Conservation (phyloP, 352 stramenopile genomes). For the Phytopythium montanum region DNA sequence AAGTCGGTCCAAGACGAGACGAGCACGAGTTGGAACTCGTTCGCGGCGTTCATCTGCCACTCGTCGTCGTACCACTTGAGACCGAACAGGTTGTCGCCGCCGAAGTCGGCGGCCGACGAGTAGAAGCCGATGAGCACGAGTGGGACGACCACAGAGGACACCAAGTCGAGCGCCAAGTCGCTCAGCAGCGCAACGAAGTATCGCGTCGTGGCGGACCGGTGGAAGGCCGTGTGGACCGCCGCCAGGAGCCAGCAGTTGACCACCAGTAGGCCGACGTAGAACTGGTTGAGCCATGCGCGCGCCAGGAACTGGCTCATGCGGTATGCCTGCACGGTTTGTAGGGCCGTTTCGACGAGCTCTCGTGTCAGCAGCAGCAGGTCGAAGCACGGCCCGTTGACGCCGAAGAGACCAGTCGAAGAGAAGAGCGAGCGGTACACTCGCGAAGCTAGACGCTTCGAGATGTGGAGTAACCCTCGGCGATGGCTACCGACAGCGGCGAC, state of each 20-base stretch:
- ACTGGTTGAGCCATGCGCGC: constrained; percentile 20
- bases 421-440: background rate
- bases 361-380: constrained; percentile 10
- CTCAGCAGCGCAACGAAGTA: constrained; percentile 9
- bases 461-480: no score
- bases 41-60: constrained; percentile 15
- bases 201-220: background rate
- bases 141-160: constrained; percentile 19
- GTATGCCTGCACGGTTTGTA: constrained; percentile 25
- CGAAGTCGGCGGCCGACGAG: constrained; percentile 9
- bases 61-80: constrained; percentile 20
- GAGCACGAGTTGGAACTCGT: constrained; percentile 28
- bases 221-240: constrained; percentile 9
- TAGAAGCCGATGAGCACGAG: constrained; percentile 12
- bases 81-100: background rate
- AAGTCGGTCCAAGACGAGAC: constrained; percentile 34
- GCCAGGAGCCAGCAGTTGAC: constrained; percentile 18
- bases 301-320: constrained; percentile 22
- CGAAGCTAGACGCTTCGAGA: background rate
- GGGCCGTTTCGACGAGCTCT: constrained; percentile 17
- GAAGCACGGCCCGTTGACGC: constrained; percentile 18
- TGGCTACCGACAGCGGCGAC: no score
- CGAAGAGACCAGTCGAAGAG: constrained; percentile 3
- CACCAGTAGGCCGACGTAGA: constrained; percentile 25
- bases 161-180: constrained; percentile 19